Evolutionary conservation across 2,329 filamentous ascomycete genomes (phyloP).

Genomic region (Xylariaceae sp.): DNA sequence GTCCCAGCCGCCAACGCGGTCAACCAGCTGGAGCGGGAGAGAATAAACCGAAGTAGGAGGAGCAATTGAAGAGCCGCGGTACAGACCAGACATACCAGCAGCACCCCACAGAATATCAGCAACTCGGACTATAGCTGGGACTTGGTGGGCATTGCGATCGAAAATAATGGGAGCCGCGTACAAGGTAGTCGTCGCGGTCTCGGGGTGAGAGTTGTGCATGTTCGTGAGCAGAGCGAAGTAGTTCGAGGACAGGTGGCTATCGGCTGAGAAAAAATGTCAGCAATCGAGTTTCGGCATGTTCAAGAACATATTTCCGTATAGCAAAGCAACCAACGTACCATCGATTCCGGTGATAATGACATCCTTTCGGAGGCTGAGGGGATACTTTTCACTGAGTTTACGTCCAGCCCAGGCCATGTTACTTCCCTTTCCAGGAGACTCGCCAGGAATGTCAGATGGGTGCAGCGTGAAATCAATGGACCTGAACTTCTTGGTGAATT

Average conservation of each 20-base stretch:
- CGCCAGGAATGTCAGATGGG: conserved; percentile 58
- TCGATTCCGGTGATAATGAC: conserved; percentile 68
- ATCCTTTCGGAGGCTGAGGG: conserved; percentile 48
- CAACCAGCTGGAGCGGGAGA: conserved; percentile 59
- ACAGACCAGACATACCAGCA: conserved; percentile 64
- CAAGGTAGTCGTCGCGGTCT: conserved; percentile 56
- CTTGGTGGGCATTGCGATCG: conserved; percentile 65
- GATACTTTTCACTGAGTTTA: conserved; percentile 58
- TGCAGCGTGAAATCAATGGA: conserved; percentile 64
- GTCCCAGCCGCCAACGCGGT: conserved; percentile 68
- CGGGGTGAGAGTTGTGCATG: conserved; percentile 56
- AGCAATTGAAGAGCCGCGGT: conserved; percentile 56
- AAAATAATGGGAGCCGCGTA: conserved; percentile 69
- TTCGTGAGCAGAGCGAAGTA: conserved; percentile 62
- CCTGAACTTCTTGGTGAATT: conserved; percentile 60
- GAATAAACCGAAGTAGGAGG: conserved; percentile 73
- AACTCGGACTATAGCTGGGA: conserved; percentile 63
- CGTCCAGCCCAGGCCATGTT: conserved; percentile 67
- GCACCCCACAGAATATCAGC: conserved; percentile 69
- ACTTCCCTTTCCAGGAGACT: conserved; percentile 69
- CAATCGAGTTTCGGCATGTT: background rate
- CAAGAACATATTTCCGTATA: background rate
- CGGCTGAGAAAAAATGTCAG: conserved; percentile 43
- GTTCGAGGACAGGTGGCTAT: conserved; percentile 63
- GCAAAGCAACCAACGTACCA: conserved; percentile 46